These are phyloP conservation scores for Lolium perenne DNA, from an alignment of 176 grass and related monocot species.

Conservation along the genomic window DNA sequence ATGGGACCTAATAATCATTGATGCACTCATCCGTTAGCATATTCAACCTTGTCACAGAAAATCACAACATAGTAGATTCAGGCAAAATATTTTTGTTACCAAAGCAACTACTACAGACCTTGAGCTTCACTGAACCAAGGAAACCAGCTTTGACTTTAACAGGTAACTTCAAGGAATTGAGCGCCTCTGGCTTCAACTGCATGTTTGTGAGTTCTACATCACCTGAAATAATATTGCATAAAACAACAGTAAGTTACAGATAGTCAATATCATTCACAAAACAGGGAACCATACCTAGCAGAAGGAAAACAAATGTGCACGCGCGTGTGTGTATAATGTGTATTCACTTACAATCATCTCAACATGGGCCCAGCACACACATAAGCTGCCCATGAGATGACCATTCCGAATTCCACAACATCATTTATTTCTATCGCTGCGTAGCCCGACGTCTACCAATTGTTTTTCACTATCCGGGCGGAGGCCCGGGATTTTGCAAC, in stretches of 20 bases:
- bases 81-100: slow-evolving; percentile 5
- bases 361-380: slow-evolving; percentile 30
- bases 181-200: slow-evolving; percentile 93
- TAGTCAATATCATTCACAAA: slow-evolving; percentile 1
- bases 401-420: not conserved
- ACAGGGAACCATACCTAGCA: slow-evolving; percentile 12
- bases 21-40: slow-evolving; percentile 35
- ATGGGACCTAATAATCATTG: slow-evolving; percentile 81
- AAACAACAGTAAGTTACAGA: slow-evolving; percentile 35
- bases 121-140: slow-evolving; percentile 94
- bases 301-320: slow-evolving; percentile 26
- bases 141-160: slow-evolving; percentile 97
- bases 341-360: slow-evolving; percentile 24
- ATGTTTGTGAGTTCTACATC: slow-evolving; percentile 95
- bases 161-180: slow-evolving; percentile 95
- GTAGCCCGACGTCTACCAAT: not conserved
- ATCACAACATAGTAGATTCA: slow-evolving; percentile 26
- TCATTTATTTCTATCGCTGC: not conserved
- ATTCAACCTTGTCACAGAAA: slow-evolving; percentile 42
- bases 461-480: not conserved
- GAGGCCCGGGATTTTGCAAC: not conserved
- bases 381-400: slow-evolving; percentile 1
- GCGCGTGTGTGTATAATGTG: not conserved
- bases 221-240: slow-evolving; percentile 55
- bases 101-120: slow-evolving; percentile 66